phyloP scores from a whole-genome alignment of 495 filamentous ascomycete species.

The Copromyces sp. region DNA sequence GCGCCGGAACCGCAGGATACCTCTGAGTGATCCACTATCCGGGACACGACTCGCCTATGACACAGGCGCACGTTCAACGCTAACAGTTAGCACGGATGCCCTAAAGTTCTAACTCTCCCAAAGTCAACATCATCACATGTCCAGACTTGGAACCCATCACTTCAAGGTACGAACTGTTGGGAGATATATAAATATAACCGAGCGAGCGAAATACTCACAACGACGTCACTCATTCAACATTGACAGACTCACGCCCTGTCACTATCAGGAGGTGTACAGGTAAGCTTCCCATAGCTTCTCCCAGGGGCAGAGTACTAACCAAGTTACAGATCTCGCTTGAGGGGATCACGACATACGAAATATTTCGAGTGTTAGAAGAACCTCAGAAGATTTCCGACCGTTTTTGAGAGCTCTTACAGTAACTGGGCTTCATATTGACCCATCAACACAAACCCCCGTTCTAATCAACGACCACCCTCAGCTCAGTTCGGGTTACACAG shows the following conservation, averaged over 20 bases:
- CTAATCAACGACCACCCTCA: neutral
- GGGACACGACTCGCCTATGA: neutral
- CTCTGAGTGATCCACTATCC: neutral
- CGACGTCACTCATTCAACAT: neutral
- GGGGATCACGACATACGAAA: too few species aligned
- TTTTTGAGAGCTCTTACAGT: neutral
- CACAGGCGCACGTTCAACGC: neutral
- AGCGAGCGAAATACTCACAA: neutral
- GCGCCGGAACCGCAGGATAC: neutral
- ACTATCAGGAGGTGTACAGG: neutral
- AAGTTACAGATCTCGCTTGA: neutral
- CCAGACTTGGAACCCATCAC: neutral
- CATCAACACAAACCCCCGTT: neutral
- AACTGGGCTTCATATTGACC: neutral
- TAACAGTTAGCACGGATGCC: neutral
- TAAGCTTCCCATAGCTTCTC: neutral
- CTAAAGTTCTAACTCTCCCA: neutral
- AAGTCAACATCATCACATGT: neutral
- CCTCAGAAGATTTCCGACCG: too few species aligned
- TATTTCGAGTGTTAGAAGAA: too few species aligned
- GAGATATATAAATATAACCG: neutral
- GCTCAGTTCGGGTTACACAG: neutral
- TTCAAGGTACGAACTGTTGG: neutral
- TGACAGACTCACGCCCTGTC: neutral
- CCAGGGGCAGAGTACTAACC: neutral